Evolutionary conservation across 805 yeast genomes (phyloP).

Genomic region (Ogataea pini): DNA sequence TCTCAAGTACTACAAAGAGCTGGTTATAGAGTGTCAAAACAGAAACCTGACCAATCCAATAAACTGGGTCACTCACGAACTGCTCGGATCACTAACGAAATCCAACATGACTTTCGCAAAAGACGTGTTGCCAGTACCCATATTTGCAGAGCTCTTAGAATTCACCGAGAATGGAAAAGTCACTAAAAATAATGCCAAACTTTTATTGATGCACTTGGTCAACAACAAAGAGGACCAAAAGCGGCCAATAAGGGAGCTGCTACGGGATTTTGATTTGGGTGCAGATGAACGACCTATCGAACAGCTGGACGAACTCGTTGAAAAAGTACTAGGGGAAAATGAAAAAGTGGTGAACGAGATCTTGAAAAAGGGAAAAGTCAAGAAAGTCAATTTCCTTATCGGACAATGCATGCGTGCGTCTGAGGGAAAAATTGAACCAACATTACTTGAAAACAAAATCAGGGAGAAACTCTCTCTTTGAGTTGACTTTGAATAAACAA

Average conservation of each 20-base stretch:
- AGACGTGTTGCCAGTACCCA: conserved; percentile 39
- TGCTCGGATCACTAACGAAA: conserved; percentile 67
- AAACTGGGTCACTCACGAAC: conserved; percentile 83
- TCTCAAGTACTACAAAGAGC: conserved; percentile 51
- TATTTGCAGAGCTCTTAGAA: conserved; percentile 55
- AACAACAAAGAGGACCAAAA: conserved; percentile 43
- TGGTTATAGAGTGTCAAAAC: conserved; percentile 37
- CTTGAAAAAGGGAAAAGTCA: conserved; percentile 54
- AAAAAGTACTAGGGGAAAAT: conserved; percentile 41
- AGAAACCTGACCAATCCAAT: conserved; percentile 47
- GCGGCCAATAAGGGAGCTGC: conserved; percentile 41
- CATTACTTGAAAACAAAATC: conserved; percentile 26
- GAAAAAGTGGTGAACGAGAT: conserved; percentile 59
- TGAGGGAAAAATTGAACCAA: conserved; percentile 56
- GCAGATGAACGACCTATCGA: conserved; percentile 39
- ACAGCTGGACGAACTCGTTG: conserved; percentile 33
- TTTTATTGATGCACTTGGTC: conserved; percentile 62
- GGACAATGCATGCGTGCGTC: conserved; percentile 84
- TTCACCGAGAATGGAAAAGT: conserved; percentile 48
- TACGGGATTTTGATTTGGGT: conserved; percentile 54
- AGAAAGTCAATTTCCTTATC: conserved; percentile 71
- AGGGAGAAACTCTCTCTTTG: conserved; percentile 18
- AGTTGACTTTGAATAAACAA: conserved; percentile 5
- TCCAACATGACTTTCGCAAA: conserved; percentile 40
- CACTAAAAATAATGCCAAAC: conserved; percentile 68